Percentiles rank a stretch among this genome's conserved stretches.
Evolutionary conservation across 1,139 yeast genomes (phyloP).

Genomic region (Casaregolazyma lundiana): DNA sequence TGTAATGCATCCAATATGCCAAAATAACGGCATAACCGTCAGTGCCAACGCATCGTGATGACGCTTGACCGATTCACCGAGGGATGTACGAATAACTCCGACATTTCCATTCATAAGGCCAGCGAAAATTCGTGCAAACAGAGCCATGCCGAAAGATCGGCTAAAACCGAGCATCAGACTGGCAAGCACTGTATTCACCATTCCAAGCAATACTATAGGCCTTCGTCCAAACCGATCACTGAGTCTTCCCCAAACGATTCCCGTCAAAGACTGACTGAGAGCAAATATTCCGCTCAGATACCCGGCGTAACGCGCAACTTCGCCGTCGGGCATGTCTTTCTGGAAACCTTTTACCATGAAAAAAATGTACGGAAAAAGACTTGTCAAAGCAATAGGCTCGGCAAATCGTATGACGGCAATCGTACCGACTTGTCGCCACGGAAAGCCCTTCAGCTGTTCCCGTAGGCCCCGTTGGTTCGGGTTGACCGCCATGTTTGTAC

Average conservation of each 20-base stretch:
- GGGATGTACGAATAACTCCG: slow-evolving; percentile 54
- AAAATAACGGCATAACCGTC: slow-evolving; percentile 54
- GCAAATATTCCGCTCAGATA: slow-evolving; percentile 56
- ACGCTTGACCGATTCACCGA: slow-evolving; percentile 57
- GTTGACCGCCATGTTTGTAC: not conserved
- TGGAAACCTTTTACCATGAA: slow-evolving; percentile 58
- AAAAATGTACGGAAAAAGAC: slow-evolving; percentile 59
- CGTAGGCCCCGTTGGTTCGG: slow-evolving; percentile 15
- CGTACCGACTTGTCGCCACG: slow-evolving; percentile 42
- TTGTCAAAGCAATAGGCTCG: slow-evolving; percentile 62
- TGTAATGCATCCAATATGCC: slow-evolving; percentile 52
- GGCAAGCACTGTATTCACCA: slow-evolving; percentile 47
- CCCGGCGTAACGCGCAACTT: slow-evolving; percentile 53
- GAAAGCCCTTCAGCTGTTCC: slow-evolving; percentile 25
- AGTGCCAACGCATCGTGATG: slow-evolving; percentile 60
- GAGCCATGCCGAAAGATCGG: slow-evolving; percentile 46
- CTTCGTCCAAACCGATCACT: slow-evolving; percentile 58
- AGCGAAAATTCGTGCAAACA: slow-evolving; percentile 47
- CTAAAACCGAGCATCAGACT: slow-evolving; percentile 52
- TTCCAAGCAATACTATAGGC: slow-evolving; percentile 48
- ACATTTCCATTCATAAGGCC: slow-evolving; percentile 61
- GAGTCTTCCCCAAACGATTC: slow-evolving; percentile 55
- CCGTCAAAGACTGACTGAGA: slow-evolving; percentile 47
- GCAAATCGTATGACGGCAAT: slow-evolving; percentile 47
- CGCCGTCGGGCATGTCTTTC: slow-evolving; percentile 44